Evolutionary conservation across 2,329 filamentous ascomycete genomes (phyloP).

Genomic region (Lizonia empirigonia): DNA sequence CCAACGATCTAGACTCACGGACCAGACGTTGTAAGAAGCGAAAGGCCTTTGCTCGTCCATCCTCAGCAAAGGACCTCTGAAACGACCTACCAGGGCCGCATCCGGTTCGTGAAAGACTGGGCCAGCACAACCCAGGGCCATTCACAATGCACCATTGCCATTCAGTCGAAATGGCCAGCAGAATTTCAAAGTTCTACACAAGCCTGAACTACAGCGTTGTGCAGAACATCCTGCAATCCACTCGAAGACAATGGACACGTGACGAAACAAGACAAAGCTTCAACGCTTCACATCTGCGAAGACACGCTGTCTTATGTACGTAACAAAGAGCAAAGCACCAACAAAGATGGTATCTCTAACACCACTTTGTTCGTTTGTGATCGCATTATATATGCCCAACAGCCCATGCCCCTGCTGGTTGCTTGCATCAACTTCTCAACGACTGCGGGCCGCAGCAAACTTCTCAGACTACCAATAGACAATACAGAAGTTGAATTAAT

Average conservation of each 20-base stretch:
- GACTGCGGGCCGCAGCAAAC: constrained; percentile 19
- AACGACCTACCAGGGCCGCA: constrained; percentile 9
- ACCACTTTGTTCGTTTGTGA: constrained; percentile 36
- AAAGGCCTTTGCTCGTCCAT: background rate
- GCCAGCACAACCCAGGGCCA: constrained; percentile 18
- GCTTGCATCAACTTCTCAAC: constrained; percentile 13
- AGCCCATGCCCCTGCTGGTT: constrained; percentile 16
- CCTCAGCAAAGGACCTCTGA: constrained; percentile 2
- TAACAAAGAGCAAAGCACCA: constrained; percentile 39
- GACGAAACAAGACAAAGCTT: constrained; percentile 31
- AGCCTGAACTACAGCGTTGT: constrained; percentile 20
- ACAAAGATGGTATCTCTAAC: constrained; percentile 28
- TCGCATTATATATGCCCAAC: constrained; percentile 32
- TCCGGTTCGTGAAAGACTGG: constrained; percentile 15
- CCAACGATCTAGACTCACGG: background rate
- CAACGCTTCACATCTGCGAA: constrained; percentile 23
- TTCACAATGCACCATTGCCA: constrained; percentile 10
- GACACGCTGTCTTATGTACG: constrained; percentile 24
- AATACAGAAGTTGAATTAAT: background rate
- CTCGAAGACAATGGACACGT: constrained; percentile 27
- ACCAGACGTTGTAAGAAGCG: background rate
- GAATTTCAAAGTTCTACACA: background rate
- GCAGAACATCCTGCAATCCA: constrained; percentile 8
- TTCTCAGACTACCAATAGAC: background rate
- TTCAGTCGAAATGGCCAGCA: background rate